These are phyloP conservation scores for Fusarium poae DNA, from an alignment of 2,329 filamentous ascomycete species.

Conservation along the genomic window DNA sequence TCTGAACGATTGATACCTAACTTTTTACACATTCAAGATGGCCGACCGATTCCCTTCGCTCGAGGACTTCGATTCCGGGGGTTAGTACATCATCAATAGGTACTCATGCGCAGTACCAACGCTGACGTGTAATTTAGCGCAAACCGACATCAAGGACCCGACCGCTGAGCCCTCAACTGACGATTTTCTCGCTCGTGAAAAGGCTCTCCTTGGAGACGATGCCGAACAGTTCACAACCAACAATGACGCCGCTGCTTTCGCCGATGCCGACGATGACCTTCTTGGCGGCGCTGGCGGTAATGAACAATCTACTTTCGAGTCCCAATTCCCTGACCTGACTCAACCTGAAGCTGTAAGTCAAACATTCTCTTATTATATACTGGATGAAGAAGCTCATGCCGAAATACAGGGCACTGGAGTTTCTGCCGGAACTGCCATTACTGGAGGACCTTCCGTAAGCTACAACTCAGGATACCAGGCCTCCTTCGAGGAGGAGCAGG, in stretches of 20 bases:
- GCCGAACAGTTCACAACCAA: conserved; percentile 88
- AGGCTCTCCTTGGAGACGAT: conserved; percentile 90
- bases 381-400: conserved; percentile 22
- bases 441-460: conserved; percentile 75
- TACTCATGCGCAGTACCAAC: conserved; percentile 20
- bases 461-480: conserved; percentile 74
- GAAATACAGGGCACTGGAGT: conserved; percentile 50
- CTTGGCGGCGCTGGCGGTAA: conserved; percentile 76
- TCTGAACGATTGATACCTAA: conserved; percentile 5
- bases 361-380: not conserved
- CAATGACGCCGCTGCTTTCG: conserved; percentile 75
- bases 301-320: conserved; percentile 76
- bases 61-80: conserved; percentile 79
- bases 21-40: conserved; percentile 62
- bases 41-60: conserved; percentile 83
- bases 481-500: conserved; percentile 76
- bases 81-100: conserved; percentile 58
- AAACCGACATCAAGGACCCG: conserved; percentile 73
- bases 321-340: conserved; percentile 86
- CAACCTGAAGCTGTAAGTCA: conserved; percentile 53
- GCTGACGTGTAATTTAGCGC: conserved; percentile 63
- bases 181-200: conserved; percentile 93
- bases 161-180: conserved; percentile 73
- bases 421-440: conserved; percentile 67
- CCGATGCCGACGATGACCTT: conserved; percentile 76